Evolutionary conservation across 1,284 basidiomycete species (phyloP), one percentile per base, ranked within the genome.

Genomic region (Stereum hirsutum): DNA sequence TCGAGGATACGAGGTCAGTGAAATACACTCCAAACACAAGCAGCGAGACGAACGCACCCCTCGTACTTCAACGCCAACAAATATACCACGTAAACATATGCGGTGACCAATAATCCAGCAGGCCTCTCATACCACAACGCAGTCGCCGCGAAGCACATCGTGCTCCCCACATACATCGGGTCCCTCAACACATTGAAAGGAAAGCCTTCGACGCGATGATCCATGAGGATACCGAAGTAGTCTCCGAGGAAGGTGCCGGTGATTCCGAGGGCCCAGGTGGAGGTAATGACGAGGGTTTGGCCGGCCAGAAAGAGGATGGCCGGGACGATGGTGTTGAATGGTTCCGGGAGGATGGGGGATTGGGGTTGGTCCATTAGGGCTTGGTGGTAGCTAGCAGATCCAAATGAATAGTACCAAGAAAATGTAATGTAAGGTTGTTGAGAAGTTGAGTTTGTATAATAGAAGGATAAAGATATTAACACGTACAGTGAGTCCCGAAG

Each of bases 141-240:
- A 1, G 79, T 82, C 19, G 82, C 91, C 39, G 78, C 65, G 65
- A 95, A 95, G 54, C 81, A 89, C 67, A 96, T 66, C 8, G 89
- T 90, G 57, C 86, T 90, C 6, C 92, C 92, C 39, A 89, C 84
- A 57, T 98, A 98, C 95, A 98, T 98, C 1, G 95, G 95, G 64
- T 97, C 85, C 34, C 79, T 74, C 46, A 95, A 73, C 41, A 97
- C 77, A 58, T 95, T 96, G 75, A 98, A 99, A 0, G 95, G 95
- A 69, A 99, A 99, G 17, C 88, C 83, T 60, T 81, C 76, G 5
- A 89, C 84, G 20, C 81, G 71, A 46, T 86, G 73, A 58, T 92
- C 82, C 92, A 97, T 96, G 43, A 98, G 70, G 54, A 98, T 98
- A n/a, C 95, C 95, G 64, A 97, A 99, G 67, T 98, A 98, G 66